Base-by-base conservation (phyloP, 257 asterid species). In the Solanum habrochaites region DNA sequence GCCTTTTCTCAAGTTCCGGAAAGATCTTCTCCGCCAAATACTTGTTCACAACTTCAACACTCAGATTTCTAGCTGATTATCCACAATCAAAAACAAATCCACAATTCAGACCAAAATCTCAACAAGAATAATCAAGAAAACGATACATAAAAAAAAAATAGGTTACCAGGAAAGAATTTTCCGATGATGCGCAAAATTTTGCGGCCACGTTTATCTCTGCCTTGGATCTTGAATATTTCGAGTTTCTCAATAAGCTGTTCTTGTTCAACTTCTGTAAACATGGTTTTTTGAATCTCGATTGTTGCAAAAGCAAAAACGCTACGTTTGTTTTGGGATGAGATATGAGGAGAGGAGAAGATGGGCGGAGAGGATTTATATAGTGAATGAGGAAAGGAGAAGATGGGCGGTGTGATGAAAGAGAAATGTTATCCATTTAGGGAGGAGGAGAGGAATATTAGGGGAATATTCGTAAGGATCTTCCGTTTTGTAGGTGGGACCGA, bases 121-220 rank as follows among this genome's bases (percentile, higher is more conserved):
- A 52, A 8, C 15, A 10, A 25, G 47, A 77, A 29, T 9, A 12
- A 25, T 11, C 42, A 25, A 25, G 11, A 39, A 35, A 9, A 67
- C 11, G 12, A 31, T 16, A 70, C 18, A 7, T 16, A 15, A 70
- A 6, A 8, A 16, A 45, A 8, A 10, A 64, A 3, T 31, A 27
- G 58, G 2, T 69, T 95, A 96, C 99, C 98, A 18, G 98, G 98
- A 88, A 95, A 94, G 92, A 87, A 88, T 84, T 96, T 96, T 5
- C 94, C 99, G 90, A 93, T 86, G 92, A 96, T 84, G 92, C 93
- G 98, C 87, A 96, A 92, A 82, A 94, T 64, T 15, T 91, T 92
- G 71, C 94, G 94, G 86, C 97, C 94, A 10, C 91, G 94, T 82
- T 90, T 93, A 90, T 96, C 99, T 23, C 86, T 88, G 87, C 99